These are phyloP conservation scores for Melastoma malabathricum DNA, from an alignment of 345 rosid genomes.

Conservation along the genomic window DNA sequence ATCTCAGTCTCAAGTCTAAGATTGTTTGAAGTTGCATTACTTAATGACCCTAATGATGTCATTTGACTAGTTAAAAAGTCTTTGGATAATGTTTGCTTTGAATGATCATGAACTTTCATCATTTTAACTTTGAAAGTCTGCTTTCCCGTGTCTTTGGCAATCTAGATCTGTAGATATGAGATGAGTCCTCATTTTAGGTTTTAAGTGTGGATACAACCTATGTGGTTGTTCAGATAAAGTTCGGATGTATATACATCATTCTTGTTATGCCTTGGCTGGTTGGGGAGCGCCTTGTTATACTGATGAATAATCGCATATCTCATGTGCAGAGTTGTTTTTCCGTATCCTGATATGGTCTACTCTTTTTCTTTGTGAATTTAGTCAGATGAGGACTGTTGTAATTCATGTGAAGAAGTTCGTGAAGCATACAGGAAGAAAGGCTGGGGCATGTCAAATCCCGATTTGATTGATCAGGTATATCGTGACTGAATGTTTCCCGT, in stretches of 20 bases:
- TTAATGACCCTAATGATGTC: no score
- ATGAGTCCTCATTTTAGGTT: no score
- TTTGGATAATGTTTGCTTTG: background rate
- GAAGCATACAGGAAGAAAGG: conserved; percentile 95
- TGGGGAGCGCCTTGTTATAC: no score
- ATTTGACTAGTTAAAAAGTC: background rate
- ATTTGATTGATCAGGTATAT: conserved; percentile 71
- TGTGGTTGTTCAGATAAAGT: conserved; percentile 1
- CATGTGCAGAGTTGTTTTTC: background rate
- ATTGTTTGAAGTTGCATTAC: no score
- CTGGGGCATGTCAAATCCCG: conserved; percentile 78
- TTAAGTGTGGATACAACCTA: no score
- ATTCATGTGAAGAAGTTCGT: conserved; percentile 82
- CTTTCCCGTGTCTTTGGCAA: no score
- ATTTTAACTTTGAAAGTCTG: no score
- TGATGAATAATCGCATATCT: no score
- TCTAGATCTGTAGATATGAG: no score
- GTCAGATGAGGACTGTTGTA: conserved; percentile 82
- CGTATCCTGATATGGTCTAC: background rate
- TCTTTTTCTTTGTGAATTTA: conserved; percentile 10
- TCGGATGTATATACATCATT: background rate
- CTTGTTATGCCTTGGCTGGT: no score
- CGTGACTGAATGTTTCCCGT: background rate
- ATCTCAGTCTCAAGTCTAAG: no score
- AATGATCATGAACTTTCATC: no score